Evolutionary conservation across 208 protist genomes (phyloP).

Genomic region (Acanthamoeba quina): DNA sequence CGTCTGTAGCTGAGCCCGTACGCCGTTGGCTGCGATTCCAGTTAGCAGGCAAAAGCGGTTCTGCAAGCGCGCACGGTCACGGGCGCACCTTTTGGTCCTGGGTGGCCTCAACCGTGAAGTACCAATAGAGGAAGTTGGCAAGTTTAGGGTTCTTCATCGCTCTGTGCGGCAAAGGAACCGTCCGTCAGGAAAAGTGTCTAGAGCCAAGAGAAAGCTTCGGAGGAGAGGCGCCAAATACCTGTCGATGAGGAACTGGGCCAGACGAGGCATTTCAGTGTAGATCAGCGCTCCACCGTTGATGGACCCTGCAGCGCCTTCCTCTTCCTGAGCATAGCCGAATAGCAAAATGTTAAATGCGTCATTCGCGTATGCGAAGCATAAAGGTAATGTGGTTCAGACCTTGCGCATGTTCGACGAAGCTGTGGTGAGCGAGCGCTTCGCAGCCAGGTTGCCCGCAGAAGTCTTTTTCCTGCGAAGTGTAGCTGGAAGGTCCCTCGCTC

Average conservation of each 20-base stretch:
- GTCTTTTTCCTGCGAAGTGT: neutral
- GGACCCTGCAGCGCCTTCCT: neutral
- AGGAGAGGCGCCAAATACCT: neutral
- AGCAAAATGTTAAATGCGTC: neutral
- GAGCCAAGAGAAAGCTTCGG: neutral
- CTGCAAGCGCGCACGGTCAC: too few species aligned
- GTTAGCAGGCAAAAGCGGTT: too few species aligned
- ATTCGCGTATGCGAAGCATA: neutral
- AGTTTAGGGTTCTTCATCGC: neutral
- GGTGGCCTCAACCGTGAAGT: constrained; percentile 21
- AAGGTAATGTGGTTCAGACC: neutral
- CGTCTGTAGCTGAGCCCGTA: constrained; percentile 11
- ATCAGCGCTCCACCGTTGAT: constrained; percentile 1
- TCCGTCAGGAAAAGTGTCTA: neutral
- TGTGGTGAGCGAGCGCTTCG: neutral
- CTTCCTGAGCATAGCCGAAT: neutral
- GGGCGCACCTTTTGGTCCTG: neutral
- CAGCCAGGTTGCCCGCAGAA: neutral
- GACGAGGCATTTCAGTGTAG: neutral
- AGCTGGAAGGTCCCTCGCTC: neutral
- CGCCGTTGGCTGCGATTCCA: neutral
- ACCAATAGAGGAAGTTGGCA: constrained; percentile 53
- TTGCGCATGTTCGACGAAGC: neutral
- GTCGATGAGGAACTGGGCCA: constrained; percentile 42
- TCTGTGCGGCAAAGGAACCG: neutral